phyloP scores from a whole-genome alignment of 208 protist species.

The Acanthamoeba healyi region DNA sequence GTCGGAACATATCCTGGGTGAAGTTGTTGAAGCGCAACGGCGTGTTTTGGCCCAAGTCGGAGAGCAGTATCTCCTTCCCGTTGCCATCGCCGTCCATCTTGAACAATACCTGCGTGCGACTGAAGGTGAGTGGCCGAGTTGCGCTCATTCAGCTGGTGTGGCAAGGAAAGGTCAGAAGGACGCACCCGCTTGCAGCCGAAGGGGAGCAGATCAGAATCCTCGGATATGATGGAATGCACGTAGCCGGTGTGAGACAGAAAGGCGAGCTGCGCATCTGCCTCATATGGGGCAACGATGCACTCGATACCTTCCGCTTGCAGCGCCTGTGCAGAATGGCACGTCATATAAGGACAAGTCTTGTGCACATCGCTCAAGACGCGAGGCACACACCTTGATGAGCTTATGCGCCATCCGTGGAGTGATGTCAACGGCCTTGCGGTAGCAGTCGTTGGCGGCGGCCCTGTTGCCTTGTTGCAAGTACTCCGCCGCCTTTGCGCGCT shows the following conservation, averaged over 20 bases:
- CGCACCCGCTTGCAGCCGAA: slow-evolving; percentile 91
- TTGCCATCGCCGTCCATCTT: slow-evolving; percentile 90
- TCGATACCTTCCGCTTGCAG: slow-evolving; percentile 83
- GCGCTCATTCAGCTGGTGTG: neutral
- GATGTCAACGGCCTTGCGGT: slow-evolving; percentile 91
- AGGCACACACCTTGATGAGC: slow-evolving; percentile 87
- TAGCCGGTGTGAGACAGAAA: slow-evolving; percentile 94
- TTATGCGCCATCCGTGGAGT: slow-evolving; percentile 90
- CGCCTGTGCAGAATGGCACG: slow-evolving; percentile 68
- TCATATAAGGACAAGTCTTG: slow-evolving; percentile 54
- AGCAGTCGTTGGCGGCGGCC: slow-evolving; percentile 86
- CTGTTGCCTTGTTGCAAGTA: slow-evolving; percentile 85
- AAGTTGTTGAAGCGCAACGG: slow-evolving; percentile 83
- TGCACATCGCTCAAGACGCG: neutral
- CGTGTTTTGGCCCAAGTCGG: slow-evolving; percentile 73
- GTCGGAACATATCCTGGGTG: slow-evolving; percentile 93
- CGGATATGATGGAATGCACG: slow-evolving; percentile 96
- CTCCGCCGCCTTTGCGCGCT: slow-evolving; percentile 74
- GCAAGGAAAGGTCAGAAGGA: neutral
- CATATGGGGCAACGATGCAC: slow-evolving; percentile 99
- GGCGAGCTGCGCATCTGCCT: slow-evolving; percentile 99
- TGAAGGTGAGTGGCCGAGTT: neutral
- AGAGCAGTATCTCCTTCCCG: slow-evolving; percentile 81
- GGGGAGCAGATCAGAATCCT: slow-evolving; percentile 99
- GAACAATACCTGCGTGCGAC: slow-evolving; percentile 83